phyloP scores from a whole-genome alignment of 345 rosid species.

The Sisymbrium altissimum region DNA sequence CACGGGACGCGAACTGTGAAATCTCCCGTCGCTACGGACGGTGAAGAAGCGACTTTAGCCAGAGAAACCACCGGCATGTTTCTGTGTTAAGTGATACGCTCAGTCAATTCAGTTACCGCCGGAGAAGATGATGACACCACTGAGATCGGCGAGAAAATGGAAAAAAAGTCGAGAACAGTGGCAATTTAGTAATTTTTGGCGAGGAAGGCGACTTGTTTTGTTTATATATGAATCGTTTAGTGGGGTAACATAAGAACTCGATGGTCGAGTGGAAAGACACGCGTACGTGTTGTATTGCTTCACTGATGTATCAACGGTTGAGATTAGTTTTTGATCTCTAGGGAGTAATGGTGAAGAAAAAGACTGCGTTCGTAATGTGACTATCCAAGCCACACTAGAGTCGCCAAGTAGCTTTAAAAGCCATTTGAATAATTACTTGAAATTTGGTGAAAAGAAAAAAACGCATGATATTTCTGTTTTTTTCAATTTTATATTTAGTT shows the following conservation, averaged over 20 bases:
- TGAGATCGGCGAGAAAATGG: slow-evolving; percentile 8
- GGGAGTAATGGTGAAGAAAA: neutral
- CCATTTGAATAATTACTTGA: neutral
- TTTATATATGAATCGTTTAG: neutral
- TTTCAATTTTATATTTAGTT: no score
- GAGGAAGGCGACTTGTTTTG: no score
- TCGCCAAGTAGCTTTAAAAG: slow-evolving; percentile 19
- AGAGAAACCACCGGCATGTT: slow-evolving; percentile 36
- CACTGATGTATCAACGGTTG: neutral
- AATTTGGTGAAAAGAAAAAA: slow-evolving; percentile 26
- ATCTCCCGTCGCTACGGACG: slow-evolving; percentile 8
- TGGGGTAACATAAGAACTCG: neutral
- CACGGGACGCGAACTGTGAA: slow-evolving; percentile 23
- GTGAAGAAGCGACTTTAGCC: slow-evolving; percentile 19
- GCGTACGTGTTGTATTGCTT: neutral
- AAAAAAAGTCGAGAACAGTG: slow-evolving; percentile 4
- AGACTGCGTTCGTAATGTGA: neutral
- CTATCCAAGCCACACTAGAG: slow-evolving; percentile 15
- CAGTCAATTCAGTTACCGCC: slow-evolving; percentile 6
- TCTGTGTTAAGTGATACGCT: neutral
- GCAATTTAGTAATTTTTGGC: slow-evolving; percentile 13
- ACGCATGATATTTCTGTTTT: slow-evolving; percentile 14
- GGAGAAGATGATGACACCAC: neutral
- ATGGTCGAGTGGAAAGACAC: slow-evolving; percentile 18
- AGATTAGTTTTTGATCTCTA: neutral